Evolutionary conservation across 495 filamentous ascomycete genomes (phyloP), one percentile per base, ranked within the genome.

Genomic region (Melanomma pulvis-pyrius): DNA sequence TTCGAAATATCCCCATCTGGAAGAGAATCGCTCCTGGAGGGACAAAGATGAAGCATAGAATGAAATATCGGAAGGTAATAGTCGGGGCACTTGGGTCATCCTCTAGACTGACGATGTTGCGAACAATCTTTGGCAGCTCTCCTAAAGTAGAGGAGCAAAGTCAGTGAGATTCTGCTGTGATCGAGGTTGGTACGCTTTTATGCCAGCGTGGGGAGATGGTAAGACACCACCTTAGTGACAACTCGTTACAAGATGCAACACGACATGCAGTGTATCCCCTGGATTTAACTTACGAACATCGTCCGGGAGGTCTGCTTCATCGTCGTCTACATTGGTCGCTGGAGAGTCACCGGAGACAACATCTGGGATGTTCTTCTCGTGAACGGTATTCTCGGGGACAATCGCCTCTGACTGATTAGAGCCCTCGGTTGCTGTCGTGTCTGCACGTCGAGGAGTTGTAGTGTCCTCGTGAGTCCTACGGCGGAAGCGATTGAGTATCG

Each of bases 61-160:
- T 51, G 69, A 84, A 84, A 64, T 83, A 84, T 26, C 84, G 80
- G 68, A 86, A 85, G 15, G 83, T 85, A 17, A 85, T 74, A 11
- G 81, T 83, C 2, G 82, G 80, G 5, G 82, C 68, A 4, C 71
- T 79, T 0, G 82, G 77, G 63, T 86, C 82, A 61, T 85, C 82
- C 24, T 76, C 78, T 61, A 85, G 73, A 71, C 77, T 81, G 58
- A 84, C 80, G 47, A 85, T 73, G 39, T 81, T 79, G 21, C 84
- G 79, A 2, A 86, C 82, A 21, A 59, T 41, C 51, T 61, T 53
- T 13, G 68, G 68, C 15, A 71, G 26, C 24, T 58, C 68, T 29
- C n/a, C n/a, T n/a, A n/a, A n/a, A n/a, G n/a, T n/a, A n/a, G n/a
- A n/a, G n/a, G n/a, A n/a, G n/a, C n/a, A n/a, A n/a, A n/a, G n/a